Base-by-base conservation (phyloP, 257 asterid genomes). In the Schizonepeta tenuifolia region DNA sequence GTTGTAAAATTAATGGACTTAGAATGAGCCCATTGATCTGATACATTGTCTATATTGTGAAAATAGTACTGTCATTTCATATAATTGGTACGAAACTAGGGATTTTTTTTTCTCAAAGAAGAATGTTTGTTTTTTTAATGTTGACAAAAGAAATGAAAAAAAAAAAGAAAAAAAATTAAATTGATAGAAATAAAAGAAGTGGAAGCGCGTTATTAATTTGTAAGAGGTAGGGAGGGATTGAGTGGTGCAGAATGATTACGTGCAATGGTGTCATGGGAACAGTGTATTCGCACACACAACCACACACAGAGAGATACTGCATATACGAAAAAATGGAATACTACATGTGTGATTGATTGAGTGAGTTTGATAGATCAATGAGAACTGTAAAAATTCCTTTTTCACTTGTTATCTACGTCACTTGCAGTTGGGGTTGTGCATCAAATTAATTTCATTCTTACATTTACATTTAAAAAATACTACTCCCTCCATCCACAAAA, bases 201-300 rank as follows among this genome's bases (percentile, higher is more conserved):
- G 21, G 63, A 26, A 24, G 38, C 4, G 40, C 26, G 18, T 24
- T 53, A 43, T 8, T 2, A 21, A 53, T 53, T 21, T 9, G 62
- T 22, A n/a, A n/a, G n/a, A n/a, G n/a, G n/a, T n/a, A 22, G 38
- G 26, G 40, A 64, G 77, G 72, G 82, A 69, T 74, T 74, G 80
- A 83, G 81, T 78, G 78, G 65, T 26, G 75, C 79, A 78, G 81
- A 75, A 59, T 69, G 85, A 78, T 83, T 80, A 83, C 85, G 77
- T 75, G 85, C 85, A 57, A 78, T 38, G 21, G 66, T 77, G 75
- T 67, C 14, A 72, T 73, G 73, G 47, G 10, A 75, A 75, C 73
- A 78, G 73, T 78, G 35, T 4, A 63, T 57, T 65, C 13, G 22
- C 18, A 6, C 69, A 44, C 72, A 71, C 66, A 22, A 4, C 40